Percentiles rank a stretch among this genome's conserved stretches.
Conservation (phyloP, 2,329 filamentous ascomycete species). For the Dryadomyces quercivorus region DNA sequence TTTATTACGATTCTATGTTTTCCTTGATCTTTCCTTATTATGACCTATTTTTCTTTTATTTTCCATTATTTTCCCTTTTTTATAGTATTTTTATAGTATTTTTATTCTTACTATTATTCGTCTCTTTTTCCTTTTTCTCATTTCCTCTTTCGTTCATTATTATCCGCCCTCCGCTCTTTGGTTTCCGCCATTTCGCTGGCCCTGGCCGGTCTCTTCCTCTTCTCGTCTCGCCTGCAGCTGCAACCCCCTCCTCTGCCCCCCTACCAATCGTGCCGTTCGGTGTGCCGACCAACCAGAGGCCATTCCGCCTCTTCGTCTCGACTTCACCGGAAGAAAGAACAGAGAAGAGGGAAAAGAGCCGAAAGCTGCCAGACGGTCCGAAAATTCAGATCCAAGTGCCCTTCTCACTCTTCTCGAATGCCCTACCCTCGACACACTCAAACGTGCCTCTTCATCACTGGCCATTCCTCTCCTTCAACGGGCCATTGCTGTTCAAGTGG, state of each 20-base stretch:
- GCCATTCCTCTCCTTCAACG: not conserved
- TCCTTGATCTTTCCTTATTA: too few species aligned
- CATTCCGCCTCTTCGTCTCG: slow-evolving; percentile 8
- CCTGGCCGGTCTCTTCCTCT: not conserved
- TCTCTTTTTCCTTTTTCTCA: not conserved
- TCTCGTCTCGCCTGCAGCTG: not conserved
- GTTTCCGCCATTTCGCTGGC: not conserved
- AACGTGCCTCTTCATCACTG: not conserved
- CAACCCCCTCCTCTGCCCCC: not conserved
- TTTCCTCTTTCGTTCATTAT: not conserved
- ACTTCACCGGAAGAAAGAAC: not conserved
- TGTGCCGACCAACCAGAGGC: slow-evolving; percentile 9
- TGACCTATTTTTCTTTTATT: too few species aligned
- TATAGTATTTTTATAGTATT: too few species aligned
- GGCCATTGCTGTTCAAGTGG: not conserved
- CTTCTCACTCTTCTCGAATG: too few species aligned
- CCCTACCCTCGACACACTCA: not conserved
- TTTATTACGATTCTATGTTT: too few species aligned
- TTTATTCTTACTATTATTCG: too few species aligned
- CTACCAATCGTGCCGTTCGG: slow-evolving; percentile 2
- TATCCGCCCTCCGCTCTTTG: not conserved
- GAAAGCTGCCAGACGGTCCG: not conserved
- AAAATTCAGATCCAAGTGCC: too few species aligned
- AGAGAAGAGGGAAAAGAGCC: not conserved
- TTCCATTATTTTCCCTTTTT: too few species aligned